Evolutionary conservation across 768 basidiomycete species (phyloP).

Genomic region (Mycena vitilis): DNA sequence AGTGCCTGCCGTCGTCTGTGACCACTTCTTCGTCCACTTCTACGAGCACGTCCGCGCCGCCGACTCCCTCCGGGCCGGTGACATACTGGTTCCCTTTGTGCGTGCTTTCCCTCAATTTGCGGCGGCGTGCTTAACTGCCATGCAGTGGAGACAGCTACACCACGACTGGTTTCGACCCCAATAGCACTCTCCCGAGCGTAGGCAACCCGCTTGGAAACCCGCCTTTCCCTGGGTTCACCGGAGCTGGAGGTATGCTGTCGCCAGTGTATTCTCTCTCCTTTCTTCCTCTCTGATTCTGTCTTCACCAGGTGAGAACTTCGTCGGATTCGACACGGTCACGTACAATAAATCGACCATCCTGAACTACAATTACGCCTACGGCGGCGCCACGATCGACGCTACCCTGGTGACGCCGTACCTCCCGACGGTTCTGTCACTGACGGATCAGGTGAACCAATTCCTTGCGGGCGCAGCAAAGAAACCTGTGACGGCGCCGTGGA

Average conservation of each 20-base stretch:
- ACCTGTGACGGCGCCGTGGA: slow-evolving; percentile 67
- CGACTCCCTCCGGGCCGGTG: slow-evolving; percentile 48
- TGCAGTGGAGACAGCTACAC: slow-evolving; percentile 54
- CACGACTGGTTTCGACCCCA: slow-evolving; percentile 46
- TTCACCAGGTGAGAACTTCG: slow-evolving; percentile 64
- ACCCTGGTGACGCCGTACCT: slow-evolving; percentile 64
- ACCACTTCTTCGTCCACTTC: slow-evolving; percentile 27
- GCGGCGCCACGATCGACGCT: slow-evolving; percentile 74
- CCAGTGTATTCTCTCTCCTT: no score
- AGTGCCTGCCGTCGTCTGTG: slow-evolving; percentile 46
- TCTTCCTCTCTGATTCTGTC: no score
- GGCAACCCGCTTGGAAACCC: slow-evolving; percentile 53
- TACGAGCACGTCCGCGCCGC: slow-evolving; percentile 5
- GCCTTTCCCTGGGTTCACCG: slow-evolving; percentile 51
- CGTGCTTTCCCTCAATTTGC: neutral
- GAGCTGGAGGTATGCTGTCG: slow-evolving; percentile 19
- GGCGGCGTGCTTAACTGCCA: neutral
- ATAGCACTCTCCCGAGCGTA: slow-evolving; percentile 40
- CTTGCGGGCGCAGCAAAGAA: slow-evolving; percentile 57
- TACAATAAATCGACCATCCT: slow-evolving; percentile 66
- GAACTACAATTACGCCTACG: slow-evolving; percentile 76
- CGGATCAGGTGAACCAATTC: slow-evolving; percentile 74
- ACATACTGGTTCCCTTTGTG: slow-evolving; percentile 35
- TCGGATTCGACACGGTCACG: slow-evolving; percentile 62
- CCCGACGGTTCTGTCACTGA: slow-evolving; percentile 63